phyloP scores from a whole-genome alignment of 306 rosid species.

The Lathyrus tuberosus region DNA sequence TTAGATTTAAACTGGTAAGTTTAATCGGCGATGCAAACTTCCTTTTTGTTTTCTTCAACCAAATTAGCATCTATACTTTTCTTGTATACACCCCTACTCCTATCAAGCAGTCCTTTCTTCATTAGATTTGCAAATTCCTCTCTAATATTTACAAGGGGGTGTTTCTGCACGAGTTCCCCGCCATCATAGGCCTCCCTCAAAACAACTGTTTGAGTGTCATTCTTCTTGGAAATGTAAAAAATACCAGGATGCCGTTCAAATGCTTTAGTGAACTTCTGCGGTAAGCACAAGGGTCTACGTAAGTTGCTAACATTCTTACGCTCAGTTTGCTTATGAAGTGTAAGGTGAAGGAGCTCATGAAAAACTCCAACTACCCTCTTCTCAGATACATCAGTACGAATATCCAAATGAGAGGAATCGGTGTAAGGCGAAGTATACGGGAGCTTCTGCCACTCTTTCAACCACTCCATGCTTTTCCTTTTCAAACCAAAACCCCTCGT shows the following conservation, averaged over 20 bases:
- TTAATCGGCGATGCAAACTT: constrained; percentile 20
- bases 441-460: constrained; percentile 87
- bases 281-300: constrained; percentile 65
- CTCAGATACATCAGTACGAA: constrained; percentile 86
- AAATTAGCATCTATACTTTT: constrained; percentile 36
- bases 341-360: constrained; percentile 87
- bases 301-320: constrained; percentile 89
- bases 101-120: constrained; percentile 63
- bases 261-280: constrained; percentile 87
- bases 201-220: constrained; percentile 75
- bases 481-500: constrained; percentile 86
- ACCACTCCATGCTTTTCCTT: constrained; percentile 86
- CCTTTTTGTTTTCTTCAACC: constrained; percentile 26
- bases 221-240: constrained; percentile 80
- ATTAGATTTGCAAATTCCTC: constrained; percentile 56
- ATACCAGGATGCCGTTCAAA: constrained; percentile 95
- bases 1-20: constrained; percentile 35
- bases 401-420: constrained; percentile 72
- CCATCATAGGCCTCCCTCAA: constrained; percentile 75
- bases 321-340: constrained; percentile 77
- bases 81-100: constrained; percentile 68
- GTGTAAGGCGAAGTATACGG: constrained; percentile 82
- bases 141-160: constrained; percentile 67
- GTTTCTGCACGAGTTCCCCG: constrained; percentile 55
- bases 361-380: constrained; percentile 93